Base-by-base conservation (phyloP, 106 monocot species). In the Dioscorea zingiberensis region DNA sequence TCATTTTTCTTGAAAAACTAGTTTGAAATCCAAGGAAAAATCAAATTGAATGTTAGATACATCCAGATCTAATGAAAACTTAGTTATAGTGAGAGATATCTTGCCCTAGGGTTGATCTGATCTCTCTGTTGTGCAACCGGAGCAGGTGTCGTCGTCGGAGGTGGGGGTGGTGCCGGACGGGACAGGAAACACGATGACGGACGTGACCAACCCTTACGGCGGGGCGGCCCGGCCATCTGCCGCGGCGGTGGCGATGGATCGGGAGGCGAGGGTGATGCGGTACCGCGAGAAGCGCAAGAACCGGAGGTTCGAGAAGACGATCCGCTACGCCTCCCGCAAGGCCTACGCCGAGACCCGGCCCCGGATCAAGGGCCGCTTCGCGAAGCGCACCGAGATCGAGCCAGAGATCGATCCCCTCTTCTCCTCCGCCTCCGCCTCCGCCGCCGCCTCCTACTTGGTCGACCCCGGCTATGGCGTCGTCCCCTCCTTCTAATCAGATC, bases 291-390 rank as follows among this genome's bases (percentile, higher is more conserved):
- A 87, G 86, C 48, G 82, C 62, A 87, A 76, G 79, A 83, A 54
- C 70, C 71, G 86, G 51, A 49, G 59, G 63, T 87, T 87, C 69
- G 72, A 87, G 70, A 87, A 87, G 87, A 87, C 80, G 54, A 87
- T 83, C 65, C 64, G 87, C 45, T 87, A 87, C 53, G 87, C 79
- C 16, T 87, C 87, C 19, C 44, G 87, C 58, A 87, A 87, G 83
- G 80, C 83, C 16, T 87, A 87, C 29, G 87, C 87, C 21, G 87
- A 87, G 67, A 77, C 83, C 17, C 72, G 87, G 55, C 87, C 87
- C 19, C 54, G 87, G 56, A 69, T 87, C 61, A 87, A 83, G 26
- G 87, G 87, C 16, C 18, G 87, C 28, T 87, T 87, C 74, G 68
- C 67, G 6, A 87, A 87, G 76, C 72, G 83, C 25, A 44, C 47